phyloP scores from a whole-genome alignment of 139 green algal species.

The Chlorokybus atmophyticus region DNA sequence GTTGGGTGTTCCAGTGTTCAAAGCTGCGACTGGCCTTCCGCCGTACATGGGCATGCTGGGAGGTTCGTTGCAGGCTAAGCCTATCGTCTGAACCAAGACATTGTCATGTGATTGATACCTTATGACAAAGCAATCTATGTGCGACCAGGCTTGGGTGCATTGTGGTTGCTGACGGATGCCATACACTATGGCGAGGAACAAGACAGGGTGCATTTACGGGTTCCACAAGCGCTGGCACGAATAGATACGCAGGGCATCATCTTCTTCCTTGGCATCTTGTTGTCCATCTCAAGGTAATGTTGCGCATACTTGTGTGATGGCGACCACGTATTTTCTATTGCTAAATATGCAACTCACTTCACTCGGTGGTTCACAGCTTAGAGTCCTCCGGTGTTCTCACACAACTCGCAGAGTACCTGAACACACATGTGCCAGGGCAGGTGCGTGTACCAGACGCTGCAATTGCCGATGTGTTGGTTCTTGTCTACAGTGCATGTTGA shows the following conservation, averaged over 20 bases:
- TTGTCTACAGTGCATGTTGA: too few species aligned
- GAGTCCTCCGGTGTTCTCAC: too few species aligned
- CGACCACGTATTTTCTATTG: neutral
- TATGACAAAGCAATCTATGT: too few species aligned
- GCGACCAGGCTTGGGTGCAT: conserved; percentile 34
- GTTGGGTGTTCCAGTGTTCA: conserved; percentile 55
- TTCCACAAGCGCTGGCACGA: conserved; percentile 33
- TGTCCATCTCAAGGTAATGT: conserved; percentile 38
- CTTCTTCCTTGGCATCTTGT: conserved; percentile 61
- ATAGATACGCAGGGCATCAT: conserved; percentile 55
- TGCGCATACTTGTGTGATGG: neutral
- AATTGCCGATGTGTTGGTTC: too few species aligned
- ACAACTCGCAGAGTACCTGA: too few species aligned
- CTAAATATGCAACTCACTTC: neutral
- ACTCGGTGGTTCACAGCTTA: neutral
- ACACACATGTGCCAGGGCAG: too few species aligned
- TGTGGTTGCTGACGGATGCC: conserved; percentile 60
- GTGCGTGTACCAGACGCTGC: too few species aligned
- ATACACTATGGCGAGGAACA: conserved; percentile 49
- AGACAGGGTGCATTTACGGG: conserved; percentile 21
- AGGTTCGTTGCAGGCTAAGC: too few species aligned
- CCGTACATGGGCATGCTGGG: conserved; percentile 60
- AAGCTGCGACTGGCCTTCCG: conserved; percentile 42
- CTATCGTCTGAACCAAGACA: too few species aligned
- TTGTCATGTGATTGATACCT: too few species aligned